Base-by-base conservation (phyloP, 164 flowering plant genomes). In the Vitis rupestris region DNA sequence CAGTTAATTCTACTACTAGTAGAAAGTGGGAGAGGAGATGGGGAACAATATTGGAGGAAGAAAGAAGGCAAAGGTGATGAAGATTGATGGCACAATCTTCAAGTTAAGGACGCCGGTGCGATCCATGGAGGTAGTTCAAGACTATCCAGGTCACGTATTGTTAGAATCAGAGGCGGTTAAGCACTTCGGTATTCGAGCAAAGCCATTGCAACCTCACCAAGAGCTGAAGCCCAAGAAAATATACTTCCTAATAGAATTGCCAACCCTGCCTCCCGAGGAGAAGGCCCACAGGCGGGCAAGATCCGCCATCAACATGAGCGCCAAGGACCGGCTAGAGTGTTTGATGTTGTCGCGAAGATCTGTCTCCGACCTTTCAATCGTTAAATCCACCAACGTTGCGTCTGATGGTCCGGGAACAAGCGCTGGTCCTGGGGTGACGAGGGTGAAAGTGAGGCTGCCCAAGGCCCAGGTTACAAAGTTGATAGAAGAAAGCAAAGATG, bases 311-410 rank as follows among this genome's bases (percentile, higher is more conserved):
- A 50, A 66, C 16, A 68, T 75, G 74, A 57, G 73, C 29, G 86
- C 86, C 27, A 78, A 80, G 79, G 86, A 83, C 58, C 50, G 82
- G 70, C 77, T 83, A 1, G 83, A 83, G 70, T 59, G 65, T 59
- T 58, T 83, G 75, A 83, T 76, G 81, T 59, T 80, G 49, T 78
- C 86, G 2, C 61, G 79, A 50, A 65, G 86, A 37, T 16, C 85
- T 10, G 77, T 63, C 17, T 82, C 85, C 1, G 85, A 82, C 71
- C 50, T 82, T 16, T n/a, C 77, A 15, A 1, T 59, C 3, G 69
- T 30, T 51, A 60, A 61, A 44, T 37, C 63, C 57, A 2, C 19
- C 64, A 19, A 23, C 55, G 4, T 5, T 58, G 49, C 29, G 47
- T 23, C 53, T 17, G 23, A 51, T 56, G 16, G 16, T 9, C 67